Conservation (phyloP, 78 protist species). For the Dictyostelium capitatum region DNA sequence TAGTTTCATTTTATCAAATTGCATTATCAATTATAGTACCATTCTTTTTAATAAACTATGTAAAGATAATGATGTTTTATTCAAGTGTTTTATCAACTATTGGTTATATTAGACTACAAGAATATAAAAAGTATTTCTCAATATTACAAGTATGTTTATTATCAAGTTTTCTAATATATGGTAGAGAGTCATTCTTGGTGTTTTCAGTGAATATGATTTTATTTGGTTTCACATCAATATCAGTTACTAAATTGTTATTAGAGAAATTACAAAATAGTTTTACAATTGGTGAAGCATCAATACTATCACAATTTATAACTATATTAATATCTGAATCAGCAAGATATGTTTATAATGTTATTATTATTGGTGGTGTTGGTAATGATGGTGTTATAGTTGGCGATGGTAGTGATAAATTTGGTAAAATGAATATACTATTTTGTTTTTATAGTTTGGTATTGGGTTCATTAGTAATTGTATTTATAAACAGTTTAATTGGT, state of each 20-base stretch:
- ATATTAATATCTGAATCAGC: slow-evolving; percentile 7
- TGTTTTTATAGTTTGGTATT: slow-evolving; percentile 12
- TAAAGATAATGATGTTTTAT: neutral
- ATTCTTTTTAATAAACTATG: neutral
- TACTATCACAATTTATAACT: slow-evolving; percentile 16
- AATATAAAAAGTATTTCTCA: too few species aligned
- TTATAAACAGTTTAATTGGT: neutral
- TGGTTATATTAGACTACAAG: too few species aligned
- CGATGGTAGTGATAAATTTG: neutral
- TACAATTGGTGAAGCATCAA: slow-evolving; percentile 65
- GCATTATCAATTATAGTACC: neutral
- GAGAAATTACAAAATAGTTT: slow-evolving; percentile 35
- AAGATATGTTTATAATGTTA: neutral
- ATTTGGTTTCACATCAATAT: neutral
- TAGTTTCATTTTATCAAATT: neutral
- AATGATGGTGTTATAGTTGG: neutral
- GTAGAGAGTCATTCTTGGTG: too few species aligned
- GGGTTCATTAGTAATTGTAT: slow-evolving; percentile 11
- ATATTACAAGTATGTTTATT: too few species aligned
- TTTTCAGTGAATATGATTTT: neutral
- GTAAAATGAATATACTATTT: neutral
- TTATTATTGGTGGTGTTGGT: neutral
- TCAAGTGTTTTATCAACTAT: too few species aligned
- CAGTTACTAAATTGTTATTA: neutral
- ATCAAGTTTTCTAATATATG: too few species aligned